A percentile compares a stretch with the other conserved stretches of the same genome.
These are phyloP conservation scores for Penicillium paradoxum DNA, from an alignment of 495 filamentous ascomycete species.

Conservation along the genomic window DNA sequence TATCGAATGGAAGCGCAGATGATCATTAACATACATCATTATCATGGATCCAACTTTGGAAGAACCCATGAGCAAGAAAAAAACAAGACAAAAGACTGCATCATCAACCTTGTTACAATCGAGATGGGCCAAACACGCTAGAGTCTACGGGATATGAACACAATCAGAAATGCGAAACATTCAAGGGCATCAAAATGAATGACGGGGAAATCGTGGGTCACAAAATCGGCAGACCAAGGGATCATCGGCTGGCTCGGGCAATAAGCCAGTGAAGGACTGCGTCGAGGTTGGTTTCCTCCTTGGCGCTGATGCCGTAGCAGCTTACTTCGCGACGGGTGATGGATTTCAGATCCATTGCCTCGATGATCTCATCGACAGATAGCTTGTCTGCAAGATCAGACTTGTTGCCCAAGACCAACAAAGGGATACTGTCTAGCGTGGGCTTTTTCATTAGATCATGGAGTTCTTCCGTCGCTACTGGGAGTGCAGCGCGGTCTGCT, in stretches of 20 bases:
- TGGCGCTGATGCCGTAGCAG: slow-evolving; percentile 98
- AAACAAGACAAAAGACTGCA: neutral
- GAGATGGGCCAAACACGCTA: slow-evolving; percentile 8
- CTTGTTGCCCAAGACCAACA: slow-evolving; percentile 97
- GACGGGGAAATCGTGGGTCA: slow-evolving; percentile 2
- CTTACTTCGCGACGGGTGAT: slow-evolving; percentile 92
- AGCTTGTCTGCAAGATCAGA: slow-evolving; percentile 84
- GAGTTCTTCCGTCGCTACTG: slow-evolving; percentile 87
- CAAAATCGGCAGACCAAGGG: neutral
- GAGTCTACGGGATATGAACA: slow-evolving; percentile 9
- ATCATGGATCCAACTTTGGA: neutral
- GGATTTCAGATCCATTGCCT: slow-evolving; percentile 81
- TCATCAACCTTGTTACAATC: slow-evolving; percentile 5
- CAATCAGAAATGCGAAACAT: slow-evolving; percentile 2
- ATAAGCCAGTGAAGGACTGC: slow-evolving; percentile 96
- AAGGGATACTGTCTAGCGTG: slow-evolving; percentile 80
- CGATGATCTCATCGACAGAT: slow-evolving; percentile 91
- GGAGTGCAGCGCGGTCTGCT: slow-evolving; percentile 72
- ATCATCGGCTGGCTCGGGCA: slow-evolving; percentile 62
- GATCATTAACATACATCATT: slow-evolving; percentile 5
- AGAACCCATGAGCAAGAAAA: neutral
- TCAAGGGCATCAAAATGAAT: neutral
- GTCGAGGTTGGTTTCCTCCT: slow-evolving; percentile 97
- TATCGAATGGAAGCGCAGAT: neutral
- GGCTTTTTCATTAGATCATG: slow-evolving; percentile 83